Evolutionary conservation across 2,329 filamentous ascomycete species (phyloP).

Genomic region (Chaetomium sp.): DNA sequence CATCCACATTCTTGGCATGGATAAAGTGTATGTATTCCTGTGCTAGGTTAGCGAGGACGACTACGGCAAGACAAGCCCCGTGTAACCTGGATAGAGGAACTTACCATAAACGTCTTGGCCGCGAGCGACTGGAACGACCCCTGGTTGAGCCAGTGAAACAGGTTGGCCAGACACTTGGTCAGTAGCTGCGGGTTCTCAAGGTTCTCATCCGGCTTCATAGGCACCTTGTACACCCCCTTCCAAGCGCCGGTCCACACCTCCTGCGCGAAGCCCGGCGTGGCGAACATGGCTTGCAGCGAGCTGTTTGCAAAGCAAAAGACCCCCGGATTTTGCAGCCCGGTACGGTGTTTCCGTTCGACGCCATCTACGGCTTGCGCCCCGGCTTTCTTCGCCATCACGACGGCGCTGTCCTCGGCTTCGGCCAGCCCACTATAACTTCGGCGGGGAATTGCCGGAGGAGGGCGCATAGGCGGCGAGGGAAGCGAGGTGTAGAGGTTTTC

Average conservation of each 20-base stretch:
- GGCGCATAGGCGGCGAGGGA: constrained; percentile 55
- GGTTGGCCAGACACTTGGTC: constrained; percentile 51
- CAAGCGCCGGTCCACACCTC: constrained; percentile 53
- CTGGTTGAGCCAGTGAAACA: constrained; percentile 51
- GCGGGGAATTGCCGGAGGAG: constrained; percentile 60
- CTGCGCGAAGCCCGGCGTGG: constrained; percentile 62
- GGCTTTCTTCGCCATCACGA: constrained; percentile 33
- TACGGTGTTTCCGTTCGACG: constrained; percentile 45
- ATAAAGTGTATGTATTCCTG: constrained; percentile 60
- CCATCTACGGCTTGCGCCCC: constrained; percentile 30
- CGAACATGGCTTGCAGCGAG: constrained; percentile 76
- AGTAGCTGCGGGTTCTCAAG: constrained; percentile 51
- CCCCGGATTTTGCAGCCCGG: constrained; percentile 70
- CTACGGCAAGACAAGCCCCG: too few relatives aligned
- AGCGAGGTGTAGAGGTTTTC: constrained; percentile 41
- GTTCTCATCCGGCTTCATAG: constrained; percentile 55
- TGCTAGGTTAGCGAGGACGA: constrained; percentile 12
- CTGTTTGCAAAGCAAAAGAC: constrained; percentile 91
- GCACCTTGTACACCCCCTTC: constrained; percentile 59
- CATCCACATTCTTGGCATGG: constrained; percentile 35
- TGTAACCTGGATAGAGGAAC: constrained; percentile 19
- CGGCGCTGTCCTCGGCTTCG: constrained; percentile 32
- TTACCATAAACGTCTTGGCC: constrained; percentile 52
- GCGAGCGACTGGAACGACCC: constrained; percentile 46
- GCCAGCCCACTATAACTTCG: constrained; percentile 74